Base-by-base conservation (phyloP, 139 green algal species). In the Diplosphaera chodatii region DNA sequence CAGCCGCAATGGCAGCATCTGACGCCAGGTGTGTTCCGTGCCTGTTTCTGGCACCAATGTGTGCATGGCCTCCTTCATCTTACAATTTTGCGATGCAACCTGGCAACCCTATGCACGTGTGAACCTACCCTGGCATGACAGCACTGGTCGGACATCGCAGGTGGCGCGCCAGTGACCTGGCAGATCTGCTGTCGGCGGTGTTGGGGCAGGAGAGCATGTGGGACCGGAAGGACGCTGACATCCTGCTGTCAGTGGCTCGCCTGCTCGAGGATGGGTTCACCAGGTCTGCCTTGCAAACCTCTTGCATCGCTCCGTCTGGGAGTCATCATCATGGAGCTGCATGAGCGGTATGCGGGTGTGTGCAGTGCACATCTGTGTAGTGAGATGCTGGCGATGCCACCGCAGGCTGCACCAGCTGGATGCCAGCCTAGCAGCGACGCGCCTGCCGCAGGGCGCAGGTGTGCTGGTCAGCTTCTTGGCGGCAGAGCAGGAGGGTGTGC, bases 401-500 rank as follows among this genome's bases (percentile, higher is more conserved):
- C 16, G 70, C 28, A 77, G 80, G 30, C 76, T 94, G 70, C 75
- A 82, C 4, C 64, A 86, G 29, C 4, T 69, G 23, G 85, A 90
- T 64, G 33, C 82, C 0, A 63, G n/a, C 4, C 30, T 79, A n/a
- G 70, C 69, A 15, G 80, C 69, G 8, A 27, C 41, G 4, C 72
- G 73, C 20, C 80, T 97, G 78, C 85, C 91, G 0, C 71, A 73
- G 16, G 85, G 83, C 21, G 69, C 89, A 5, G 82, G 91, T 68
- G 59, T 73, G 32, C 76, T 97, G 22, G 80, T 88, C 21, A 80
- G 85, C 0, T 79, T 86, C 73, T 78, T 96, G 64, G 72, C 34
- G 1, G 87, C 87, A 2, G 86, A 92, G 76, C 85, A 91, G 40
- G 93, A 96, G 23, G 85, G 82, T 1, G 90, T 97, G 65, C 81